phyloP scores from a whole-genome alignment of 2,329 filamentous ascomycete genomes.

The Neocucurbitaria cava region DNA sequence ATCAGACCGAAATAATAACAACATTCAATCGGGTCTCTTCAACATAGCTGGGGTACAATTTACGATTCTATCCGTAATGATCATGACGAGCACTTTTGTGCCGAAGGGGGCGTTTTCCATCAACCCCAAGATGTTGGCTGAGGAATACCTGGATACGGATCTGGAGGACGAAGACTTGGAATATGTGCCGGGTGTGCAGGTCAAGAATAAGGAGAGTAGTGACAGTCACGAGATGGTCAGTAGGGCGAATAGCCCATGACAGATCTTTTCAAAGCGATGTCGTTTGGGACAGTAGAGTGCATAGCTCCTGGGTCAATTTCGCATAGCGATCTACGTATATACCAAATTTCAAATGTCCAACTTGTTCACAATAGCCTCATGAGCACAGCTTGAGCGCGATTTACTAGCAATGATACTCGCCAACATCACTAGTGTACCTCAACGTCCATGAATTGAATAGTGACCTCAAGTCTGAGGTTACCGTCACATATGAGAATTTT shows the following conservation, averaged over 20 bases:
- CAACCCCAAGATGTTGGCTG: slow-evolving; percentile 54
- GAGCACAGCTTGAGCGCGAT: background rate
- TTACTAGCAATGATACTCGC: no score
- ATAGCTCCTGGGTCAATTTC: slow-evolving; percentile 7
- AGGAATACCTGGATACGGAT: slow-evolving; percentile 48
- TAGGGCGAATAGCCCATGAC: slow-evolving; percentile 20
- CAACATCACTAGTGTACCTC: no score
- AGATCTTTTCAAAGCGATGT: background rate
- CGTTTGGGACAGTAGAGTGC: slow-evolving; percentile 18
- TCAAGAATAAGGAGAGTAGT: slow-evolving; percentile 24
- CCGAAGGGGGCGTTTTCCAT: slow-evolving; percentile 54
- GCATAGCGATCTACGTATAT: slow-evolving; percentile 3
- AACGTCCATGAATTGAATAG: background rate
- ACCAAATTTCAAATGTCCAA: background rate
- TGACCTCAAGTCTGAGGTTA: no score
- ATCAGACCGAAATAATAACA: slow-evolving; percentile 44
- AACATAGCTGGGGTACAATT: slow-evolving; percentile 59
- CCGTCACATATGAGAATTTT: background rate
- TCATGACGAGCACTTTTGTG: slow-evolving; percentile 56
- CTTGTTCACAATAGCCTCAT: background rate
- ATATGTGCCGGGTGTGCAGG: slow-evolving; percentile 26
- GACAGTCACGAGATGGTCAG: slow-evolving; percentile 34
- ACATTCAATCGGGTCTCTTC: slow-evolving; percentile 52
- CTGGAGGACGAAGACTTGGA: slow-evolving; percentile 36
- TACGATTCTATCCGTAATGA: slow-evolving; percentile 52